A percentile compares a stretch with the other conserved stretches of the same genome.
Evolutionary conservation across 768 basidiomycete species (phyloP).

Genomic region (Sistotremastrum niveocremeum): DNA sequence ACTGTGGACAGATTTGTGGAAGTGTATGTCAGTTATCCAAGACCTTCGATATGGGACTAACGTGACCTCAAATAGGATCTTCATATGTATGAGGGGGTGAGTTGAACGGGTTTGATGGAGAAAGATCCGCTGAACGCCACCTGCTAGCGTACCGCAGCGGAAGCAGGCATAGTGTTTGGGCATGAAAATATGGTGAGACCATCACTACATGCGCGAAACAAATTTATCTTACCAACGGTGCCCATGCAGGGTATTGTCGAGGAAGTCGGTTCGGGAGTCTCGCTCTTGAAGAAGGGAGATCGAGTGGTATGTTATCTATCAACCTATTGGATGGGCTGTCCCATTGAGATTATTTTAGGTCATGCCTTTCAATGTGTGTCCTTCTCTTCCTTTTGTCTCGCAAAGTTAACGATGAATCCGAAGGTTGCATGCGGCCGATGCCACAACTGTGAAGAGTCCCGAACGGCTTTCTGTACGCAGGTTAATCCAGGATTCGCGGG

Average conservation of each 20-base stretch:
- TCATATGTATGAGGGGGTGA: constrained; percentile 39
- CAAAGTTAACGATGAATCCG: too few species aligned
- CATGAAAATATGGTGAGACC: constrained; percentile 26
- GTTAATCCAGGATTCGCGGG: constrained; percentile 46
- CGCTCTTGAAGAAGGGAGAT: constrained; percentile 41
- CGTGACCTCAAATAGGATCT: constrained; percentile 23
- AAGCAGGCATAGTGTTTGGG: constrained; percentile 37
- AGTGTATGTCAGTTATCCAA: constrained; percentile 17
- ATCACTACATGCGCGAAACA: neutral
- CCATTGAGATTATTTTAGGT: neutral
- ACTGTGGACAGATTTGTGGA: constrained; percentile 29
- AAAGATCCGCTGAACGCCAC: too few species aligned
- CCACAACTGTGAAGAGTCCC: constrained; percentile 39
- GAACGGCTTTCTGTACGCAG: constrained; percentile 40
- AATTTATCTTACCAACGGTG: neutral
- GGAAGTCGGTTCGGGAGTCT: constrained; percentile 33
- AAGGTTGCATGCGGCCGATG: constrained; percentile 35
- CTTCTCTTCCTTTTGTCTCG: too few species aligned
- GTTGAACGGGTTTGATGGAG: neutral
- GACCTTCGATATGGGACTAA: neutral
- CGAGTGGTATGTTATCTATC: constrained; percentile 26
- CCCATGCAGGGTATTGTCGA: constrained; percentile 35
- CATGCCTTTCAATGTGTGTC: constrained; percentile 40
- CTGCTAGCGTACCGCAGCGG: constrained; percentile 27
- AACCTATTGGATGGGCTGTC: too few species aligned